phyloP scores from a whole-genome alignment of 805 yeast species.

The Grigorovia humatica region DNA sequence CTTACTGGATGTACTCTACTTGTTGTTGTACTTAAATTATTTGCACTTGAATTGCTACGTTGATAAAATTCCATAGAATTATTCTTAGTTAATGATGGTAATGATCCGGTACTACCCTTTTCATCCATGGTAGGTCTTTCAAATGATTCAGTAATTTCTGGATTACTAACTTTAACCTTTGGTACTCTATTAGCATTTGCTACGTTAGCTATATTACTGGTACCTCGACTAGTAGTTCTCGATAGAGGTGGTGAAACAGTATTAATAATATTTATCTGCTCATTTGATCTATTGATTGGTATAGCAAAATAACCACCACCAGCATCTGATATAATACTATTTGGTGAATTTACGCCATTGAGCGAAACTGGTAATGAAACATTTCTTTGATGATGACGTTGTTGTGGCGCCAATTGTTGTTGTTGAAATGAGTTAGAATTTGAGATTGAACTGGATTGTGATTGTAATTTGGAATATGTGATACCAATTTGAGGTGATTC shows the following conservation, averaged over 20 bases:
- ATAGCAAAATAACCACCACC: slow-evolving; percentile 30
- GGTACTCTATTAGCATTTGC: slow-evolving; percentile 1
- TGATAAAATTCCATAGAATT: slow-evolving; percentile 10
- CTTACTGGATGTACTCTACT: slow-evolving; percentile 21
- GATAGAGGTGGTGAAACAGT: slow-evolving; percentile 7
- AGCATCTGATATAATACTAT: slow-evolving; percentile 17
- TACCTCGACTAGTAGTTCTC: slow-evolving; percentile 13
- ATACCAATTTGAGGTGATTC: neutral
- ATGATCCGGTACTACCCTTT: slow-evolving; percentile 10
- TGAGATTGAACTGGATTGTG: neutral
- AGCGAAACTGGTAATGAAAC: slow-evolving; percentile 13
- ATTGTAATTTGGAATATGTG: neutral
- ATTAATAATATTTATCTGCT: slow-evolving; percentile 1
- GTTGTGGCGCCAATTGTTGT: neutral
- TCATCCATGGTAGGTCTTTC: slow-evolving; percentile 6
- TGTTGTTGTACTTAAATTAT: slow-evolving; percentile 9
- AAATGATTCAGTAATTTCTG: slow-evolving; percentile 3
- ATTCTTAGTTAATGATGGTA: slow-evolving; percentile 3
- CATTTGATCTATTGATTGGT: slow-evolving; percentile 16
- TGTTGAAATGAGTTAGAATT: neutral
- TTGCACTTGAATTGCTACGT: slow-evolving; percentile 18
- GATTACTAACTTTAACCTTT: slow-evolving; percentile 4
- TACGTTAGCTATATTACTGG: neutral
- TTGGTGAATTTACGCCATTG: slow-evolving; percentile 13
- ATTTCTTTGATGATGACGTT: slow-evolving; percentile 16